Evolutionary conservation across 2,329 filamentous ascomycete genomes (phyloP).

Genomic region (Colletotrichum lindemuthianum): DNA sequence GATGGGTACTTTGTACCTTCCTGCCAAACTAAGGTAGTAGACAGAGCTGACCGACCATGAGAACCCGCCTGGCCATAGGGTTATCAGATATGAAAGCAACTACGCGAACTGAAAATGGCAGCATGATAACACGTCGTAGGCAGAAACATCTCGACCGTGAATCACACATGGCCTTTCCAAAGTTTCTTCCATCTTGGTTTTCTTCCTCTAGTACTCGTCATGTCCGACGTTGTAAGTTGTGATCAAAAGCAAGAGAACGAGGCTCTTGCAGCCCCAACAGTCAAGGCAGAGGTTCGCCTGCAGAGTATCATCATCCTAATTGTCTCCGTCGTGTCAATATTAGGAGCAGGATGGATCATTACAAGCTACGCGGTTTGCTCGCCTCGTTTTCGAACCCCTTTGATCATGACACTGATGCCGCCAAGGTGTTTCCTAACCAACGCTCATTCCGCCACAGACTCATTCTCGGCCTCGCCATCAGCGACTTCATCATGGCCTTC

Average conservation of each 20-base stretch:
- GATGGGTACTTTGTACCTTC: no score
- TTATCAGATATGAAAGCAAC: no score
- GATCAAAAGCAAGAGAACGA: not conserved
- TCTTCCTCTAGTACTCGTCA: not conserved
- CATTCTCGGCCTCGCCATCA: constrained; percentile 51
- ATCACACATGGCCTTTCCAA: no score
- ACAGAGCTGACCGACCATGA: no score
- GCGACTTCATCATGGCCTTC: constrained; percentile 51
- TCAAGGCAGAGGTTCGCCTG: constrained; percentile 35
- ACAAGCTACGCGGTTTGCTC: constrained; percentile 45
- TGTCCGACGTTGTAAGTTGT: not conserved
- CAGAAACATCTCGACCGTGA: no score
- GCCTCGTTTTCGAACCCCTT: not conserved
- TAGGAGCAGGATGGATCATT: constrained; percentile 51
- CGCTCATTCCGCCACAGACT: constrained; percentile 52
- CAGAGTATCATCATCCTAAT: constrained; percentile 45
- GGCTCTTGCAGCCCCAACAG: constrained; percentile 39
- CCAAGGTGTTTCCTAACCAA: constrained; percentile 49
- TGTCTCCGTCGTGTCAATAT: constrained; percentile 46
- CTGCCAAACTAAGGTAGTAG: no score
- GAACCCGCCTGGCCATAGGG: no score
- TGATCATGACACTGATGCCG: not conserved
- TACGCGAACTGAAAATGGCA: no score
- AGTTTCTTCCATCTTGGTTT: no score
- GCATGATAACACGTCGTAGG: no score